Percentiles rank a stretch among this genome's conserved stretches.
These are phyloP conservation scores for Penicillium polonicum DNA, from an alignment of 2,329 filamentous ascomycete species.

Conservation along the genomic window DNA sequence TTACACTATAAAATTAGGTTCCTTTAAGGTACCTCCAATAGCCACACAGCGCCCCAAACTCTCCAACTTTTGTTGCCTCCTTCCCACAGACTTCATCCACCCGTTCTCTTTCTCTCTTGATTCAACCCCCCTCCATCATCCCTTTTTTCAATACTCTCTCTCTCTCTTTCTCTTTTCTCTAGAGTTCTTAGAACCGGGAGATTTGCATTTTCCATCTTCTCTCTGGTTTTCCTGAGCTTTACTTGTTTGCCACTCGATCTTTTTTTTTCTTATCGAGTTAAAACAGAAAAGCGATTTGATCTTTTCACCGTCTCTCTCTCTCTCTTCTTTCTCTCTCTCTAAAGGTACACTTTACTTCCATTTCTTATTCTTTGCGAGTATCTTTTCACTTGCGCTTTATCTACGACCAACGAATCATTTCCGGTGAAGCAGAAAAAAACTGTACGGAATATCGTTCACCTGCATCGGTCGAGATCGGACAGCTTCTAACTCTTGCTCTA, in stretches of 20 bases:
- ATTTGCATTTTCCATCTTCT: conserved; percentile 31
- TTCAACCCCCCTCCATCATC: conserved; percentile 18
- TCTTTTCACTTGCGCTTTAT: conserved; percentile 14
- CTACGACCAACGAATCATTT: conserved; percentile 7
- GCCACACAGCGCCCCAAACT: conserved; percentile 10
- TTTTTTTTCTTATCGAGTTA: conserved; percentile 24
- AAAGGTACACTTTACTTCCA: conserved; percentile 15
- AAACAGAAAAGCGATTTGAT: conserved; percentile 22
- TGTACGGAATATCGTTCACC: conserved; percentile 13
- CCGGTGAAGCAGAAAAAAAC: conserved; percentile 17
- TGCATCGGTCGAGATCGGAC: neutral
- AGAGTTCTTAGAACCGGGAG: conserved; percentile 34
- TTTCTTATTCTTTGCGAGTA: conserved; percentile 11
- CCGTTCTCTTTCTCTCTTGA: conserved; percentile 24
- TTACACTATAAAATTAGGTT: neutral
- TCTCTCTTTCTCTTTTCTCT: conserved; percentile 27
- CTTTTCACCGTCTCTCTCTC: conserved; percentile 26
- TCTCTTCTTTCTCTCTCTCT: conserved; percentile 5
- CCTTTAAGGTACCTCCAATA: neutral
- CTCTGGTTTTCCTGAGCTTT: conserved; percentile 18
- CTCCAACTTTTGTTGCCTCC: conserved; percentile 28
- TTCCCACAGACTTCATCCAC: conserved; percentile 25
- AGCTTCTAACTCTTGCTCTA: conserved; percentile 13
- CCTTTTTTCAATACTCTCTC: conserved; percentile 27
- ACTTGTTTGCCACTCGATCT: conserved; percentile 23